Evolutionary conservation across 139 green algal species (phyloP), one percentile per base, ranked within the genome.

Genomic region (Chlorella sp.): DNA sequence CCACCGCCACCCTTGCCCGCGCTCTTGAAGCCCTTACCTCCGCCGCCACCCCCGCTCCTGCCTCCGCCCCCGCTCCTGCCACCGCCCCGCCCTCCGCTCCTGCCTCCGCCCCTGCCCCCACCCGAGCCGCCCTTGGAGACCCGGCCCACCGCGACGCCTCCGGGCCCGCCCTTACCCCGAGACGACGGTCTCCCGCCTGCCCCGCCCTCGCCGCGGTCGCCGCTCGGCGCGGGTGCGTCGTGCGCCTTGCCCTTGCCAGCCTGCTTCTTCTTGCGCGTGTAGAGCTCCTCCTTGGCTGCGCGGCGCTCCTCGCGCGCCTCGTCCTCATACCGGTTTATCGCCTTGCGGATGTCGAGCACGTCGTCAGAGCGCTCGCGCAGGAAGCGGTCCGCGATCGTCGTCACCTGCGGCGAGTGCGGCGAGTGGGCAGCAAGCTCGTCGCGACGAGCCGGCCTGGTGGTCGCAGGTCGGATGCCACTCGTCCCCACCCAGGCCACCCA

Each of bases 301-400:
- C 61, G 36, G 35, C 81, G 74, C 73, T 85, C 75, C 69, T 89
- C 72, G 6, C 86, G 74, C 31, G 75, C 79, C 59, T 77, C 74
- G 31, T 78, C 65, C 77, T 93, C 87, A 24, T 88, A 59, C 65
- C 77, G 79, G 17, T 77, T 76, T n/a, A 88, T 85, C 5, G 51
- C 50, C 74, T 79, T 82, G 6, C 73, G 63, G 5, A 93, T 75
- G 64, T 95, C 87, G 64, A 95, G 50, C 0, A 94, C 77, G 60
- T 95, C 89, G 50, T 93, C 90, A 0, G 85, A 80, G 31, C 84
- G 83, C 73, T 90, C 83, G 1, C 85, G 82, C 27, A 96, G 36
- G 30, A 95, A 85, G 60, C 76, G 80, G 74, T 93, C 89, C 0
- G 87, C 88, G 72, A 91, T 64, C 35, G 83, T 86, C 67, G 42